Percentiles rank a stretch among this genome's conserved stretches.
phyloP scores from a whole-genome alignment of 2,329 filamentous ascomycete species.

The Alternaria metachromatica region DNA sequence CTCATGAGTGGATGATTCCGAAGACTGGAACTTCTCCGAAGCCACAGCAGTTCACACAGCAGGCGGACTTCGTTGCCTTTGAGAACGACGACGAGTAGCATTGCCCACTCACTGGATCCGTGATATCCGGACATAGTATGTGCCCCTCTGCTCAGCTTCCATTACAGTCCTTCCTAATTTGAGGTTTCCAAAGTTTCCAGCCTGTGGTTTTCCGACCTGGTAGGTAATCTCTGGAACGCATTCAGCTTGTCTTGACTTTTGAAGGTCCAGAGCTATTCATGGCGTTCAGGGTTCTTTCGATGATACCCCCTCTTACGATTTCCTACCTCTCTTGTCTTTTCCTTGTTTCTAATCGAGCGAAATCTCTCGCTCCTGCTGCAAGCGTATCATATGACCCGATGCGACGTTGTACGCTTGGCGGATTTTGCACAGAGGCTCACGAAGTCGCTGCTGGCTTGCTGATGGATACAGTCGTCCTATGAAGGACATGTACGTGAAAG shows the following conservation, averaged over 20 bases:
- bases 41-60: constrained; percentile 35
- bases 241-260: constrained; percentile 17
- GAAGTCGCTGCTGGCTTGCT: constrained; percentile 9
- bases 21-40: not conserved
- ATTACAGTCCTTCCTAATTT: constrained; percentile 19
- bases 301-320: constrained; percentile 35
- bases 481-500: constrained; percentile 7
- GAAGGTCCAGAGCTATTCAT: constrained; percentile 12
- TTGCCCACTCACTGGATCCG: not conserved
- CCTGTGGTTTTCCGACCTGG: constrained; percentile 12
- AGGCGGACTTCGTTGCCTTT: constrained; percentile 41
- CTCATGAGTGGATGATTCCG: constrained; percentile 1
- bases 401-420: not conserved
- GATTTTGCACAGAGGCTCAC: not conserved
- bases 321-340: constrained; percentile 14
- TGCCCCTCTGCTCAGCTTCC: constrained; percentile 13
- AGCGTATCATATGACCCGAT: not conserved
- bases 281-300: constrained; percentile 26
- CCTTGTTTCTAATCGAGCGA: not conserved
- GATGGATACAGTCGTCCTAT: constrained; percentile 5
- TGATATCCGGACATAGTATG: constrained; percentile 20
- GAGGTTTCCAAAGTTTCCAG: constrained; percentile 16
- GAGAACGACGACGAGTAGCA: constrained; percentile 24
- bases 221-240: constrained; percentile 24
- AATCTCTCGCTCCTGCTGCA: not conserved